These are phyloP conservation scores for Glycine tomentella DNA, from an alignment of 306 rosid genomes.

Conservation along the genomic window DNA sequence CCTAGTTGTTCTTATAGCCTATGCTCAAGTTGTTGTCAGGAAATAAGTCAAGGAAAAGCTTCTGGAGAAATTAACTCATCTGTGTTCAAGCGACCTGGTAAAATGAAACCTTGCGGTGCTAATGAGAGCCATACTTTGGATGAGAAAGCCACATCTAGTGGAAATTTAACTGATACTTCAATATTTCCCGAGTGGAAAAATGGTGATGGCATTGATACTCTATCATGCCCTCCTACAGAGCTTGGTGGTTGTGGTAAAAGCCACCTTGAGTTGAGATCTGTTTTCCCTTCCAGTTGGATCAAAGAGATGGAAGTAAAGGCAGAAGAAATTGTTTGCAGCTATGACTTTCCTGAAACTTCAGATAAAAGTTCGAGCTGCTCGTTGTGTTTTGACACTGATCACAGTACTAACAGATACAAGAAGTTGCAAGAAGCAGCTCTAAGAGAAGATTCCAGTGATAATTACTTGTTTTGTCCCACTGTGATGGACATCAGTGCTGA, in stretches of 20 bases:
- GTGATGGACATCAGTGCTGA: slow-evolving; percentile 64
- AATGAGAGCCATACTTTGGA: slow-evolving; percentile 48
- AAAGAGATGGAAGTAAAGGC: slow-evolving; percentile 87
- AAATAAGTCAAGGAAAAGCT: slow-evolving; percentile 57
- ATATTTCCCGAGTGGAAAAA: slow-evolving; percentile 54
- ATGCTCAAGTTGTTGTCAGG: slow-evolving; percentile 78
- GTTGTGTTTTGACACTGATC: slow-evolving; percentile 70
- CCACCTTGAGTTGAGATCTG: slow-evolving; percentile 76
- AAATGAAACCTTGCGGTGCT: slow-evolving; percentile 48
- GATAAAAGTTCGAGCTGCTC: slow-evolving; percentile 80
- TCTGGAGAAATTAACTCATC: slow-evolving; percentile 51
- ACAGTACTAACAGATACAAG: slow-evolving; percentile 54
- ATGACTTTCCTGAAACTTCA: slow-evolving; percentile 83
- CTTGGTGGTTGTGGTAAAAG: slow-evolving; percentile 76
- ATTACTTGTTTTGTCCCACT: slow-evolving; percentile 76
- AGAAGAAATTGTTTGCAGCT: slow-evolving; percentile 96
- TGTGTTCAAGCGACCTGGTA: slow-evolving; percentile 49
- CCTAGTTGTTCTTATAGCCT: slow-evolving; percentile 79
- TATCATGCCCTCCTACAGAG: slow-evolving; percentile 68
- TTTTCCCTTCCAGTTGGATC: slow-evolving; percentile 73
- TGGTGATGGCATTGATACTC: slow-evolving; percentile 53
- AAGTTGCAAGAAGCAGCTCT: slow-evolving; percentile 79
- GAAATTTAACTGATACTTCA: slow-evolving; percentile 49
- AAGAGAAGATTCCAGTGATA: slow-evolving; percentile 81
- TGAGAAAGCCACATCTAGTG: slow-evolving; percentile 52